Percentiles rank a stretch among this genome's conserved stretches.
Conservation (phyloP, 192 early-diverging fungal species). For the Coemansia sp. region DNA sequence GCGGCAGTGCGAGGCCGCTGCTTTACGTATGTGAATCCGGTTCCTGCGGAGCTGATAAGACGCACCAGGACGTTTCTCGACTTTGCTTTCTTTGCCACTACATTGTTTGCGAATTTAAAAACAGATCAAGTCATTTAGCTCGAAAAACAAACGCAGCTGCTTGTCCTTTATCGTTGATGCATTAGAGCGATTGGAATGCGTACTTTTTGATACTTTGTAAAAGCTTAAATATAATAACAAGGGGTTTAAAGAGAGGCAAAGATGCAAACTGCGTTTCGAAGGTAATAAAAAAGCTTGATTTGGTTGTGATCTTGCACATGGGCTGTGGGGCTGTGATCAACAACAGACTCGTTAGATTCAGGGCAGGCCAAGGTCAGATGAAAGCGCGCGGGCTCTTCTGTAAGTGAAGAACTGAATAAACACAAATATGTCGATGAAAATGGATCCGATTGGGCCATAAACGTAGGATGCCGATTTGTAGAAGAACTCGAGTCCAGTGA, state of each 20-base stretch:
- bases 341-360: background rate
- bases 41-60: constrained; percentile 83
- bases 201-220: background rate
- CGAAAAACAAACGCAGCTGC: background rate
- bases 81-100: constrained; percentile 84
- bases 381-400: background rate
- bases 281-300: background rate
- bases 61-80: constrained; percentile 83
- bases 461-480: constrained; percentile 17
- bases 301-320: background rate
- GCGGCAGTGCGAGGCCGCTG: constrained; percentile 69
- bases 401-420: constrained; percentile 15
- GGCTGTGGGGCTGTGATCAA: background rate
- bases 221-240: background rate
- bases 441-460: constrained; percentile 28
- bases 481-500: constrained; percentile 11
- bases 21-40: constrained; percentile 89
- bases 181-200: background rate
- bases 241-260: background rate
- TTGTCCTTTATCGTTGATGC: background rate
- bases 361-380: background rate
- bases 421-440: constrained; percentile 20
- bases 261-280: background rate
- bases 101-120: constrained; percentile 1
- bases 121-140: no score